A percentile compares a stretch with the other conserved stretches of the same genome.
These are phyloP conservation scores for Pseudisothecium myosuroides DNA, from an alignment of 225 moss, liverwort and hornwort genomes.

Conservation along the genomic window DNA sequence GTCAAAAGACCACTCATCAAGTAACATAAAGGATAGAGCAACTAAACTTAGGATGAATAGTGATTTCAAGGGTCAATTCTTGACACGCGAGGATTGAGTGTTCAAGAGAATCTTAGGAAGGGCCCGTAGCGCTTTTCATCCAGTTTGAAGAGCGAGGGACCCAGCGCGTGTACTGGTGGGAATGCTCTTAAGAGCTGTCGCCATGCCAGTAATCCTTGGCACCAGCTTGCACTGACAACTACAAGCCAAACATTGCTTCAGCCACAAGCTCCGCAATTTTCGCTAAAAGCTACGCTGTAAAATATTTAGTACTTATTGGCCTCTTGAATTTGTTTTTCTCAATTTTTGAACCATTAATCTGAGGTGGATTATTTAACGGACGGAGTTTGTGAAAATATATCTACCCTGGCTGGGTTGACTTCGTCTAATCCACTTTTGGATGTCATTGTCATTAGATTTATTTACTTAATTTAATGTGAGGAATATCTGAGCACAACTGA, in stretches of 20 bases:
- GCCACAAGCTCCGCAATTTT: background rate
- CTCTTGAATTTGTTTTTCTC: background rate
- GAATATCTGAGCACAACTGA: background rate
- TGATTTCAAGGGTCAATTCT: no score
- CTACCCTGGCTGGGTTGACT: background rate
- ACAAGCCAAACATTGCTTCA: background rate
- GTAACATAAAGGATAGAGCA: no score
- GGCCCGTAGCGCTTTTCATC: no score
- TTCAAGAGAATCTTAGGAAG: no score
- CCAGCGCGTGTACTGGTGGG: no score
- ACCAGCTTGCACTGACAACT: background rate
- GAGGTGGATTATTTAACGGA: background rate
- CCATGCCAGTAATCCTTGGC: background rate
- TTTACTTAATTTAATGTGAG: background rate
- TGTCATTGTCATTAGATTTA: background rate
- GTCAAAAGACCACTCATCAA: no score
- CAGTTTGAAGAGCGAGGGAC: no score
- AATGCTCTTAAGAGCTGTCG: background rate
- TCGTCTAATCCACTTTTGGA: background rate
- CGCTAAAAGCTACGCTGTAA: background rate
- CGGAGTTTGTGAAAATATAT: no score
- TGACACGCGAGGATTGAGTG: no score
- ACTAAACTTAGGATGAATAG: no score
- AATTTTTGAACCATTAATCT: background rate
- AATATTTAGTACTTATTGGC: background rate